Conservation (phyloP, 2,329 filamentous ascomycete genomes). For the Beauveria pseudobassiana region DNA sequence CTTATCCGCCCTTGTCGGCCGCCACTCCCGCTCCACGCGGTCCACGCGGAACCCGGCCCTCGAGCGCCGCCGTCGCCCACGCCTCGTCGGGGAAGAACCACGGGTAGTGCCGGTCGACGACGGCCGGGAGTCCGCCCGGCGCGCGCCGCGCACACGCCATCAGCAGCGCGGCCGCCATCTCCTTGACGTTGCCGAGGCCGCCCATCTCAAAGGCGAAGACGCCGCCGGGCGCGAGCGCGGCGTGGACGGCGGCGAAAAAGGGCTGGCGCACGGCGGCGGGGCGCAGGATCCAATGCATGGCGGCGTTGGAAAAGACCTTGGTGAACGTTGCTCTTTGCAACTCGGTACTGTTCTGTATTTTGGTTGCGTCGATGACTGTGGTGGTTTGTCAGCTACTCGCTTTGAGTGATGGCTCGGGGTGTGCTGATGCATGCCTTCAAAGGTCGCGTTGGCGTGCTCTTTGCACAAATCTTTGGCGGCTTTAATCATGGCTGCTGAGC, state of each 20-base stretch:
- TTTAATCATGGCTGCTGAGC: conserved; percentile 51
- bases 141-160: conserved; percentile 44
- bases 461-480: conserved; percentile 37
- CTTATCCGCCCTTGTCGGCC: conserved; percentile 52
- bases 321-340: conserved; percentile 33
- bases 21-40: conserved; percentile 53
- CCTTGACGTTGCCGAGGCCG: conserved; percentile 59
- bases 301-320: conserved; percentile 61
- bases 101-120: conserved; percentile 41
- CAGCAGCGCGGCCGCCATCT: conserved; percentile 52
- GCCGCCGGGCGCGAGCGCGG: conserved; percentile 47
- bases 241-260: conserved; percentile 47
- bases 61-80: conserved; percentile 44
- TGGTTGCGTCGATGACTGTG: conserved; percentile 39
- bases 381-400: not conserved
- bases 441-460: conserved; percentile 31
- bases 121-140: conserved; percentile 33
- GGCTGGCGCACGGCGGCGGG: conserved; percentile 30
- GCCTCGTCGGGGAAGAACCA: conserved; percentile 66
- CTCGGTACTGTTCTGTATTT: conserved; percentile 25
- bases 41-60: conserved; percentile 42
- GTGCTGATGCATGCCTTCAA: conserved; percentile 29
- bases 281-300: conserved; percentile 59
- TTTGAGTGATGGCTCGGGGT: not conserved
- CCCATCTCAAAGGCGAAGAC: conserved; percentile 64